Evolutionary conservation across 2,329 filamentous ascomycete genomes (phyloP).

Genomic region (Chaetomium globosum): DNA sequence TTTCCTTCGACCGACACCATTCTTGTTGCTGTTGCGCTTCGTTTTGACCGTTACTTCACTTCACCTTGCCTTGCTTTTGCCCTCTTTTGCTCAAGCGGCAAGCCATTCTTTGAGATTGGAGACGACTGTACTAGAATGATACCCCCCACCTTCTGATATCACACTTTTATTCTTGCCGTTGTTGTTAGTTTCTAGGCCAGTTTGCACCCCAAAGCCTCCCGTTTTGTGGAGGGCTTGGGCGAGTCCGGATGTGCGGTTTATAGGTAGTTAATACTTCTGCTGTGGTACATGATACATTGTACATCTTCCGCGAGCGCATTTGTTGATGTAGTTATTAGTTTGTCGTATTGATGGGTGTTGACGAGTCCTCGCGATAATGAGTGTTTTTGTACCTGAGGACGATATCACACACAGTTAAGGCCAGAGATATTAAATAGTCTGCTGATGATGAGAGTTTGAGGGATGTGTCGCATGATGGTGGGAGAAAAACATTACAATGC

Average conservation of each 20-base stretch:
- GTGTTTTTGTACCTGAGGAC: too few species aligned
- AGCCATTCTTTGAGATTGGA: conserved; percentile 8
- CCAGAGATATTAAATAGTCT: too few species aligned
- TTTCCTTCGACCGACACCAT: background rate
- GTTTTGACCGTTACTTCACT: background rate
- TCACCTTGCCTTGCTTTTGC: conserved; percentile 2
- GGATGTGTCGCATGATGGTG: background rate
- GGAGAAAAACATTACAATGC: too few species aligned
- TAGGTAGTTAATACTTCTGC: background rate
- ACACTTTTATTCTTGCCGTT: background rate
- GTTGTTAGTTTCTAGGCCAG: background rate
- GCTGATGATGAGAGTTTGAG: too few species aligned
- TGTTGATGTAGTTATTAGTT: background rate
- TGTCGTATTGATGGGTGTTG: background rate
- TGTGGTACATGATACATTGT: background rate
- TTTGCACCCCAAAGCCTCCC: background rate
- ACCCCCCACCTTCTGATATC: conserved; percentile 11
- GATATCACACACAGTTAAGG: too few species aligned
- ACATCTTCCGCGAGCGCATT: background rate
- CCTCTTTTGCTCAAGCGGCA: conserved; percentile 5
- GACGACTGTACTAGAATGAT: conserved; percentile 23
- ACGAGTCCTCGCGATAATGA: background rate
- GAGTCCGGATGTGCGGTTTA: background rate
- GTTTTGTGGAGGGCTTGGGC: background rate
- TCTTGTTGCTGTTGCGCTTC: conserved; percentile 1